Percentiles rank a stretch among this genome's conserved stretches.
Conservation (phyloP, 306 rosid genomes). For the Echinosophora koreensis region DNA sequence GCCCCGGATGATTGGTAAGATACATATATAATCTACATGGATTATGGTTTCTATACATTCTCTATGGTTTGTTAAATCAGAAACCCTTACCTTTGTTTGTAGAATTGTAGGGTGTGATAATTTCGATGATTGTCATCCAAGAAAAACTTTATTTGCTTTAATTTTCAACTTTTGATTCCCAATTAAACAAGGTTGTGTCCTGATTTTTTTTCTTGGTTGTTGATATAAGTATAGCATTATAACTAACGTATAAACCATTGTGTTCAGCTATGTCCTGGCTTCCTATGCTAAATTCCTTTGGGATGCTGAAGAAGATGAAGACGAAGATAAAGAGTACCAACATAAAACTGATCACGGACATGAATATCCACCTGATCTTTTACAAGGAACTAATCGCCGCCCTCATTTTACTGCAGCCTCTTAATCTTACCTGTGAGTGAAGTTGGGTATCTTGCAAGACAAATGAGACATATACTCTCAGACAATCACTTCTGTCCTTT, state of each 20-base stretch:
- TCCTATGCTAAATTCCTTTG: conserved; percentile 87
- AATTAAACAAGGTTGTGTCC: neutral
- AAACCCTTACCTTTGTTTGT: neutral
- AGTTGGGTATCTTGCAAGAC: conserved; percentile 9
- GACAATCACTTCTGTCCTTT: neutral
- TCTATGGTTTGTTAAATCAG: neutral
- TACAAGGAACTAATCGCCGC: conserved; percentile 47
- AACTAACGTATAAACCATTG: conserved; percentile 35
- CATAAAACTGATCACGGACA: conserved; percentile 45
- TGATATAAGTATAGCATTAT: conserved; percentile 3
- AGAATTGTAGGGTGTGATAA: neutral
- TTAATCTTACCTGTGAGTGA: conserved; percentile 36
- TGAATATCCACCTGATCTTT: conserved; percentile 39
- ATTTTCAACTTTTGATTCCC: neutral
- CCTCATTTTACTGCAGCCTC: conserved; percentile 60
- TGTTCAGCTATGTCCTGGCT: conserved; percentile 78
- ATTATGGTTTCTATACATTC: neutral
- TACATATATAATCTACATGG: conserved; percentile 6
- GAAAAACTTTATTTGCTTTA: neutral
- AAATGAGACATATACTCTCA: neutral
- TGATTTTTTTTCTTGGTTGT: conserved; percentile 23
- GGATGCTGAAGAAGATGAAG: conserved; percentile 74
- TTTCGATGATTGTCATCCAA: neutral
- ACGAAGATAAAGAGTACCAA: conserved; percentile 51
- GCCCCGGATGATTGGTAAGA: conserved; percentile 83